Conservation (phyloP, 2,329 filamentous ascomycete genomes). For the Aspergillus sp. region DNA sequence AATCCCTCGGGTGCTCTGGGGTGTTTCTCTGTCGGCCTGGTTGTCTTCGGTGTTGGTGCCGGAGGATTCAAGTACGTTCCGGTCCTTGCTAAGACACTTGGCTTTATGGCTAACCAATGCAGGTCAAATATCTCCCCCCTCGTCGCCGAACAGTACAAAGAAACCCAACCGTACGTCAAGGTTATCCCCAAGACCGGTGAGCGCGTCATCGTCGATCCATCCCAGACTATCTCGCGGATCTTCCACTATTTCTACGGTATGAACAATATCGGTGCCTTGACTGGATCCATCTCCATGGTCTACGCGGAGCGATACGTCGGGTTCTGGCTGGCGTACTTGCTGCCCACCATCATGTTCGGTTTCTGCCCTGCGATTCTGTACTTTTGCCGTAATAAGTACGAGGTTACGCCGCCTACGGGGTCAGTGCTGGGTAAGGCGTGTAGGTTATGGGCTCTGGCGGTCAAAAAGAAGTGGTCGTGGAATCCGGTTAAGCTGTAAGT, state of each 20-base stretch:
- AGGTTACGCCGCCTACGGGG: constrained; percentile 58
- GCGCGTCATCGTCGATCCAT: constrained; percentile 62
- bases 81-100: background rate
- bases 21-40: constrained; percentile 55
- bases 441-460: constrained; percentile 51
- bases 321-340: constrained; percentile 53
- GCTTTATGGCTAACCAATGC: background rate
- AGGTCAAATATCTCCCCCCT: constrained; percentile 62
- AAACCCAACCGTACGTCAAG: constrained; percentile 50
- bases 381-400: constrained; percentile 55
- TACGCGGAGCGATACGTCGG: constrained; percentile 69
- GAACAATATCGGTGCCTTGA: constrained; percentile 59
- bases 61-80: constrained; percentile 60
- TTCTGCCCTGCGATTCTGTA: constrained; percentile 54
- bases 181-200: constrained; percentile 48
- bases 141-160: constrained; percentile 61
- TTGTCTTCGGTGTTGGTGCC: constrained; percentile 64
- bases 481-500: constrained; percentile 44
- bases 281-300: constrained; percentile 57
- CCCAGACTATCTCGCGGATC: constrained; percentile 59
- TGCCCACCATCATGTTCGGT: constrained; percentile 59
- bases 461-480: constrained; percentile 54
- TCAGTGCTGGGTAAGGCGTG: constrained; percentile 63
- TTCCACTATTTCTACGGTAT: constrained; percentile 65
- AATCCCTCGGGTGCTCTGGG: constrained; percentile 50